phyloP scores from a whole-genome alignment of 768 basidiomycete genomes.

The Lenzites betulinus region DNA sequence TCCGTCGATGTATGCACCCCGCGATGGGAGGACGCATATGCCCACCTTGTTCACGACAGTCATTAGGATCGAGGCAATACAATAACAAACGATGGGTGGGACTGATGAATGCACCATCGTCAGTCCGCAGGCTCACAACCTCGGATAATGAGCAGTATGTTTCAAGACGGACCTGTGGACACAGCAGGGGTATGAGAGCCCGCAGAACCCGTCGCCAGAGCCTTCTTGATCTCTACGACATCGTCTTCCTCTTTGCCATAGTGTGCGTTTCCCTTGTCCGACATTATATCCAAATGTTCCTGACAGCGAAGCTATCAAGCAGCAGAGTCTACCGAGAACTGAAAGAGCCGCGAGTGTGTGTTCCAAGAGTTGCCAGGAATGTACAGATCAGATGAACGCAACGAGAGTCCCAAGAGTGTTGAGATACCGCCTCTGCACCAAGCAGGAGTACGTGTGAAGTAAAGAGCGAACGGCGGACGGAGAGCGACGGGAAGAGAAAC shows the following conservation, averaged over 20 bases:
- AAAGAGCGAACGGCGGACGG: slow-evolving; percentile 6
- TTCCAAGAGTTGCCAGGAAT: neutral
- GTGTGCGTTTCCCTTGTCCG: neutral
- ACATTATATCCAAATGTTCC: neutral
- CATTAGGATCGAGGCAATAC: slow-evolving; percentile 93
- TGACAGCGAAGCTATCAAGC: neutral
- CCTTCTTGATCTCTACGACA: slow-evolving; percentile 57
- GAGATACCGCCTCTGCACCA: neutral
- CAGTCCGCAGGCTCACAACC: neutral
- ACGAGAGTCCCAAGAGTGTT: neutral
- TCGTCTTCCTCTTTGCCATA: slow-evolving; percentile 38
- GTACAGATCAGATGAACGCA: neutral
- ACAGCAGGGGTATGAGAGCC: neutral
- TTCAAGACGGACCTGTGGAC: slow-evolving; percentile 21
- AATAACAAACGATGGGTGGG: slow-evolving; percentile 85
- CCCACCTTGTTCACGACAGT: slow-evolving; percentile 94
- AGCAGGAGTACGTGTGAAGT: neutral
- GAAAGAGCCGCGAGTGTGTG: neutral
- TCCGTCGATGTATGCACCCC: neutral
- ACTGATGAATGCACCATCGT: slow-evolving; percentile 43
- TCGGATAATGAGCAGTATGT: neutral
- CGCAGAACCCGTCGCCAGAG: slow-evolving; percentile 41
- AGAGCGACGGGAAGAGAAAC: neutral
- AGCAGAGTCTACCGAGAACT: neutral
- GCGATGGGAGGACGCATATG: neutral